A percentile compares a stretch with the other conserved stretches of the same genome.
Conservation (phyloP, 2,329 filamentous ascomycete genomes). For the Epichloe gansuensis region DNA sequence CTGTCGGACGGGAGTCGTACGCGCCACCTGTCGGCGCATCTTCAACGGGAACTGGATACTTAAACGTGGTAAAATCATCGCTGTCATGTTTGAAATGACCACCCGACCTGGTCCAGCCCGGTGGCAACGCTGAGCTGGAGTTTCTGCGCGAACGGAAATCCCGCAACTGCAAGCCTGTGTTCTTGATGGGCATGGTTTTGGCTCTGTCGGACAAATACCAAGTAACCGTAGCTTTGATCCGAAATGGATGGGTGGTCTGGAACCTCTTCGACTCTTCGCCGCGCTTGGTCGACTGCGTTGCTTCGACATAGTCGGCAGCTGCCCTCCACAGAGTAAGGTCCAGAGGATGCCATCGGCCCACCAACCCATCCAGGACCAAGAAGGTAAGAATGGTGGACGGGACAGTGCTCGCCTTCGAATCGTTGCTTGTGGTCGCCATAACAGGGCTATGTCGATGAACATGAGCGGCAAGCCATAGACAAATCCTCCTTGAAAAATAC, state of each 20-base stretch:
- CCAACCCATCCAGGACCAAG: constrained; percentile 38
- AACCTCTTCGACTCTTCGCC: constrained; percentile 23
- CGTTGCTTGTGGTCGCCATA: constrained; percentile 32
- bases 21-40: constrained; percentile 18
- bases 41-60: constrained; percentile 29
- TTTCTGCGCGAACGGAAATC: constrained; percentile 24
- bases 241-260: constrained; percentile 25
- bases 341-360: constrained; percentile 31
- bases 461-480: constrained; percentile 34
- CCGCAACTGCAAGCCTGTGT: constrained; percentile 26
- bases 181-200: constrained; percentile 22
- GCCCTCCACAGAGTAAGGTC: constrained; percentile 31
- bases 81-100: constrained; percentile 28
- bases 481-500: constrained; percentile 30
- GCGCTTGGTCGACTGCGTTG: constrained; percentile 19
- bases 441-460: constrained; percentile 32
- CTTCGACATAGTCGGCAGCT: constrained; percentile 31
- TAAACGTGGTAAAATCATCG: constrained; percentile 27
- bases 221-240: constrained; percentile 24
- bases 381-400: constrained; percentile 27
- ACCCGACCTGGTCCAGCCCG: constrained; percentile 27
- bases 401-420: constrained; percentile 26
- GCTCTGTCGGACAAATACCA: constrained; percentile 30
- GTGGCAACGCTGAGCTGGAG: constrained; percentile 20
- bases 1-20: constrained; percentile 18